Conservation (phyloP, 768 basidiomycete genomes). For the Tephrocybe sp. region DNA sequence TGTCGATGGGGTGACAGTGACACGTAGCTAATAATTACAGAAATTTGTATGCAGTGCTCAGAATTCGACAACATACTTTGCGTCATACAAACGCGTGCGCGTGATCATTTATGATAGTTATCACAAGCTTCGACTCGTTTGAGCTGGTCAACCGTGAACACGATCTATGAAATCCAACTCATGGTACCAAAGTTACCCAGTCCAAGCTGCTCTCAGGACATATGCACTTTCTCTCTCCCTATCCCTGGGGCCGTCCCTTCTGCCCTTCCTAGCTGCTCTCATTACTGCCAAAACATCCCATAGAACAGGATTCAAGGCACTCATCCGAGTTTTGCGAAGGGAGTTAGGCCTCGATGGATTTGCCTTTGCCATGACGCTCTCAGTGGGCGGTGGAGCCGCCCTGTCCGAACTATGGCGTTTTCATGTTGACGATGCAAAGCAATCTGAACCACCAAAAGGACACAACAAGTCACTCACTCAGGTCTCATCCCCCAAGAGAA, state of each 20-base stretch:
- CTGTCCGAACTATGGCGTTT: conserved; percentile 45
- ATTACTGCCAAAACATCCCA: conserved; percentile 20
- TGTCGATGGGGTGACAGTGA: conserved; percentile 16
- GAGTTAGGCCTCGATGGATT: conserved; percentile 67
- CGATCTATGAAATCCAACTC: conserved; percentile 16
- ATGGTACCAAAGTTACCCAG: conserved; percentile 16
- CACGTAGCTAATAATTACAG: no score
- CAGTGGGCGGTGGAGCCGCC: conserved; percentile 63
- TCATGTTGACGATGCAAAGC: conserved; percentile 1
- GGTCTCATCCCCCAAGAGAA: conserved; percentile 42
- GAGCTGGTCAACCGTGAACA: no score
- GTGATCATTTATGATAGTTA: conserved; percentile 3
- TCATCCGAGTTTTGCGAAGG: conserved; percentile 44
- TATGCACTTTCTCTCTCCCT: conserved; percentile 67
- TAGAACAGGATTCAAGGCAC: conserved; percentile 22
- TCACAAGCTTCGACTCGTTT: conserved; percentile 3
- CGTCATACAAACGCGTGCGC: background rate
- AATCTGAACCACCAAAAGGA: background rate
- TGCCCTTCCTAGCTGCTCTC: conserved; percentile 49
- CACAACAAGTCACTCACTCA: conserved; percentile 16
- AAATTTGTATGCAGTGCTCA: no score
- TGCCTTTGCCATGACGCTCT: conserved; percentile 64
- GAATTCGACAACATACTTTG: no score
- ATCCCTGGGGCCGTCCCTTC: conserved; percentile 62
- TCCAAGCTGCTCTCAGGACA: conserved; percentile 61